Evolutionary conservation across 352 stramenopile genomes (phyloP), one percentile per base, ranked within the genome.

Genomic region (Thraustochytrium striatum): DNA sequence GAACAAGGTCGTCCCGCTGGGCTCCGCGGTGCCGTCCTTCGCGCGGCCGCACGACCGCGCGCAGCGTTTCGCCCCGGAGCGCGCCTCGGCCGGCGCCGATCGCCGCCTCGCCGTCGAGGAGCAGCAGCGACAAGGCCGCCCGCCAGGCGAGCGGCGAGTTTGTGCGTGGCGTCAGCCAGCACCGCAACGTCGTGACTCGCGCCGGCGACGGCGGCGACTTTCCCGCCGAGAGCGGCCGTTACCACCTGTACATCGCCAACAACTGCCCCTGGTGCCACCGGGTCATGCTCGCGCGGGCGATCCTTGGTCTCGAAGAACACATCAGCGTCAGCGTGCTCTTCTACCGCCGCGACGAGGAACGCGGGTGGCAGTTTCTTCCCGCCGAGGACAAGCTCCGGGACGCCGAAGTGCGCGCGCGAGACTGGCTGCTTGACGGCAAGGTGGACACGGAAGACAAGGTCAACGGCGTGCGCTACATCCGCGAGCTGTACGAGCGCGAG

Each of bases 1-100:
- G 47, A 97, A 91, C 58, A 91, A 90, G 39, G 94, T 98, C 82
- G 86, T 98, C 52, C 93, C 95, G 0, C 86, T 86, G 47, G 92
- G 93, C 16, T 85, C 86, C 1, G 85, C 38, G 0, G 59, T 88
- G 52, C 82, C 78, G 16, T 83, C 91, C 82, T 86, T 87, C 47
- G 82, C 68, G 30, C 82, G 78, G 30, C 87, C 86, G 79, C 88
- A 93, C 83, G 83, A 93, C 82, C 89, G 89, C 39, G 86, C 72
- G 9, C 19, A 79, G 8, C 69, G 59, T n/a, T 70, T 70, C 30
- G 35, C 25, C 13, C 13, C 16, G 16, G 59, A 70, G 13, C 50
- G 13, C 30, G 59, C 21, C 41, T 21, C 36, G 35, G 41, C 2
- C 36, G 13, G 9, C 1, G 39, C 39, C 36, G 8, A 55, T 19